phyloP scores from a whole-genome alignment of 192 early-diverging fungal genomes.

The Haplosporangium gracile region DNA sequence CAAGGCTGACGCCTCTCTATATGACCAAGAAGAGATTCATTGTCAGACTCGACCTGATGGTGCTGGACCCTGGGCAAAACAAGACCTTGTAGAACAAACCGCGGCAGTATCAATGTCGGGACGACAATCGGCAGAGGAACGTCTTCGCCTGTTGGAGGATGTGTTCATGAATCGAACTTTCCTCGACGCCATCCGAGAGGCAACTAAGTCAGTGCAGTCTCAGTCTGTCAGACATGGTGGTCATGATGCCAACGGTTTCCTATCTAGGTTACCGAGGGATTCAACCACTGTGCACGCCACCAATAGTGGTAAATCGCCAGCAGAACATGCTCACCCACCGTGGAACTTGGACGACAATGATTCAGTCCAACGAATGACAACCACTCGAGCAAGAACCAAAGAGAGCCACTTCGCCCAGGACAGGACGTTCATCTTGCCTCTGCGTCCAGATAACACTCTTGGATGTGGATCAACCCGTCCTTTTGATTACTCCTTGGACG shows the following conservation, averaged over 20 bases:
- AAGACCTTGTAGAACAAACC: no score
- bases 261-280: neutral
- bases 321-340: neutral
- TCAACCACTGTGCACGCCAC: neutral
- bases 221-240: neutral
- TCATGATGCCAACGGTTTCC: neutral
- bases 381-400: neutral
- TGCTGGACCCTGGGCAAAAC: neutral
- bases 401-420: neutral
- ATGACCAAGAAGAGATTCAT: neutral
- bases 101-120: neutral
- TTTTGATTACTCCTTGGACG: conserved; percentile 42
- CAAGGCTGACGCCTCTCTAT: neutral
- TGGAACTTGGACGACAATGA: neutral
- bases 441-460: neutral
- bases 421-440: neutral
- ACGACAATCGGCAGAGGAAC: neutral
- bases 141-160: neutral
- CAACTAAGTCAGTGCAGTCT: neutral
- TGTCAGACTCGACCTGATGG: neutral
- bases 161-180: conserved; percentile 16
- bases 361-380: conserved; percentile 1
- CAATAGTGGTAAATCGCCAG: no score
- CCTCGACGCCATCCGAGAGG: conserved; percentile 7
- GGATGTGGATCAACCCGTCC: conserved; percentile 2